Evolutionary conservation across 176 grass and related monocot genomes (phyloP), one percentile per base, ranked within the genome.

Genomic region (Avena atlantica): DNA sequence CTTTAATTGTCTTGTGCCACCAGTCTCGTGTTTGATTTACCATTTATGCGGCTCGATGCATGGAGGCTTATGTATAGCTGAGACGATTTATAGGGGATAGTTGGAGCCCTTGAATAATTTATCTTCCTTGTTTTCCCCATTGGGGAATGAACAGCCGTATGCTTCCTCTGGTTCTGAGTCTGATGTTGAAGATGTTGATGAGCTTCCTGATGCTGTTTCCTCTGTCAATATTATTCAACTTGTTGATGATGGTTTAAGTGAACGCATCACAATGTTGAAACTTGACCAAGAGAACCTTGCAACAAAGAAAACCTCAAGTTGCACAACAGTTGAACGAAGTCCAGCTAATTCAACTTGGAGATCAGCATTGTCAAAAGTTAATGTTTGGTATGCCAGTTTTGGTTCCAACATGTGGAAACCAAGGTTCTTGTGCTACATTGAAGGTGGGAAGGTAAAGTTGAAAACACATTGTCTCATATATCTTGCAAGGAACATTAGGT

Each of bases 381-480:
- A 94, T 88, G 74, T 98, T 90, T 98, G 97, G 97, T 96, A 96
- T 93, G 94, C 90, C 65, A 96, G 88, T 59, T 98, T 89, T 93
- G 97, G 97, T 53, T 98, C 97, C 81, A 98, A 98, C 85, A 93
- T 96, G 94, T 98, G 92, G 90, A 90, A 81, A 70, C 87, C 90
- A 74, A 96, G 94, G 80, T 94, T 98, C 86, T 37, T 96, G 60
- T 94, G 97, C 90, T 96, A 98, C 69, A 81, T 98, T 84, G 74
- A 89, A 84, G 97, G 94, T 37, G 94, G 97, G 49, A 98, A 94
- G 94, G 93, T 98, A 91, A 93, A 83, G 51, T 57, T 72, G 27
- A 83, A 87, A 65, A 76, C 59, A 70, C n/a, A 21, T 15, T 57
- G 25, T 70, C 50, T 86, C 62, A n/a, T 68, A 29, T 47, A 60